A percentile compares a stretch with the other conserved stretches of the same genome.
Evolutionary conservation across 352 stramenopile species (phyloP).

Genomic region (Globisporangium cederbergense): DNA sequence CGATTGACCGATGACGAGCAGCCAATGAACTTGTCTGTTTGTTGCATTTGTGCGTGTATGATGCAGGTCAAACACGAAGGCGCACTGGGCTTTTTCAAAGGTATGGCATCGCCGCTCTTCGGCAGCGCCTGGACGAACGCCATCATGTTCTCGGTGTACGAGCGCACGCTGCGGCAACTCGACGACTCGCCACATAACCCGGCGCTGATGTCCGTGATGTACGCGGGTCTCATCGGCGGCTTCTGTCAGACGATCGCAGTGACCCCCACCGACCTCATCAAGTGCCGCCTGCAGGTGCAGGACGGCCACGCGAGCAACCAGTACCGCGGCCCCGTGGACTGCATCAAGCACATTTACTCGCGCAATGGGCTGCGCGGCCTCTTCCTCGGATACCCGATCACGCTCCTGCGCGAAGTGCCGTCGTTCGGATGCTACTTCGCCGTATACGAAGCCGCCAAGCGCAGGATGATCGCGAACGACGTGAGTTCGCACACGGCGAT

Average conservation of each 20-base stretch:
- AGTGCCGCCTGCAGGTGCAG: slow-evolving; percentile 80
- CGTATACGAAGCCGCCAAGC: slow-evolving; percentile 79
- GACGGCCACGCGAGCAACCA: slow-evolving; percentile 55
- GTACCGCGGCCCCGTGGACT: slow-evolving; percentile 71
- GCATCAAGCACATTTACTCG: slow-evolving; percentile 69
- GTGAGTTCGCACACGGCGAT: slow-evolving; percentile 69
- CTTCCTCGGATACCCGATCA: slow-evolving; percentile 74
- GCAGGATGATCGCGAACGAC: slow-evolving; percentile 50
- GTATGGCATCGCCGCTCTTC: slow-evolving; percentile 76
- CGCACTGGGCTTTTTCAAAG: slow-evolving; percentile 79
- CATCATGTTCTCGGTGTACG: slow-evolving; percentile 83
- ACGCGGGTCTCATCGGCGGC: slow-evolving; percentile 60
- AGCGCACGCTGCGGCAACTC: slow-evolving; percentile 61
- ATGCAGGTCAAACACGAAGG: slow-evolving; percentile 66
- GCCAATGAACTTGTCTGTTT: neutral
- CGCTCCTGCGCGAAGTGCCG: slow-evolving; percentile 71
- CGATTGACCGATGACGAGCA: too few relatives aligned
- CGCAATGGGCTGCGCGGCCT: slow-evolving; percentile 52
- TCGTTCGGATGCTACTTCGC: slow-evolving; percentile 85
- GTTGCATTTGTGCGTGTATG: neutral
- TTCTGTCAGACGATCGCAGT: slow-evolving; percentile 78
- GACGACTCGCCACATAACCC: slow-evolving; percentile 50
- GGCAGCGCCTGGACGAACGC: slow-evolving; percentile 84
- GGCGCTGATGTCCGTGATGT: slow-evolving; percentile 65
- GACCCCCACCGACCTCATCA: slow-evolving; percentile 79